Base-by-base conservation (phyloP, 768 basidiomycete species). In the Russula vinacea region DNA sequence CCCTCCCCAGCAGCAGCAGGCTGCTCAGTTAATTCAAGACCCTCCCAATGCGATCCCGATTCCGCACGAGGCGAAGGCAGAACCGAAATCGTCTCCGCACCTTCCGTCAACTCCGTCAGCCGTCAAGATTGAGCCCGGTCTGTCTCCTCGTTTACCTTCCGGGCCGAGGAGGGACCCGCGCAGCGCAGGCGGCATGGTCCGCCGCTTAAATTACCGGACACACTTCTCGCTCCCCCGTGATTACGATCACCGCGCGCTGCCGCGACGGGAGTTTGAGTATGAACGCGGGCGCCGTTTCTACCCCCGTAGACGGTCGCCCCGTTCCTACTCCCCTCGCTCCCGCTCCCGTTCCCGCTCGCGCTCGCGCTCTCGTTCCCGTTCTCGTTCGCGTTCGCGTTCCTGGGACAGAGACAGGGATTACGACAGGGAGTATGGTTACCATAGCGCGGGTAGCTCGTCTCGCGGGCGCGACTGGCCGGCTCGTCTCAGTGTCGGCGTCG, bases 191-290 rank as follows among this genome's bases (percentile, higher is more conserved):
- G 26, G 53, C 44, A 26, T 32, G 13, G 35, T 44, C 0, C 32
- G 33, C 4, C 45, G 52, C 51, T 0, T n/a, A 6, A 17, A 47
- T 14, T 47, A 24, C 9, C 51, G 39, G 9, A 22, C 24, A 5
- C 3, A 40, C 3, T 53, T 54, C 10, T 64, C 64, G 40, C 59
- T 40, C 8, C 49, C 53, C 7, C 59, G 59, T 26, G 64, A 52
- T 39, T 40, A 50, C 29, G 58, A 59, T 22, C 42, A 26, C 2
- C 33, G 44, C 16, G 35, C 40, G 40, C 29, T 29, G 29, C 17
- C 59, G 4, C 33, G 54, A 11, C 51, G 42, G 9, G 26, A 4
- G 14, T 39, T 59, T 37, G 57, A 58, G 5, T 53, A 35, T n/a
- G 16, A 19, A 2, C 51, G 35, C 17, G 59, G 62, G 22, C 56